These are phyloP conservation scores for Crithidia bombi DNA, from an alignment of 208 protist genomes.

Conservation along the genomic window DNA sequence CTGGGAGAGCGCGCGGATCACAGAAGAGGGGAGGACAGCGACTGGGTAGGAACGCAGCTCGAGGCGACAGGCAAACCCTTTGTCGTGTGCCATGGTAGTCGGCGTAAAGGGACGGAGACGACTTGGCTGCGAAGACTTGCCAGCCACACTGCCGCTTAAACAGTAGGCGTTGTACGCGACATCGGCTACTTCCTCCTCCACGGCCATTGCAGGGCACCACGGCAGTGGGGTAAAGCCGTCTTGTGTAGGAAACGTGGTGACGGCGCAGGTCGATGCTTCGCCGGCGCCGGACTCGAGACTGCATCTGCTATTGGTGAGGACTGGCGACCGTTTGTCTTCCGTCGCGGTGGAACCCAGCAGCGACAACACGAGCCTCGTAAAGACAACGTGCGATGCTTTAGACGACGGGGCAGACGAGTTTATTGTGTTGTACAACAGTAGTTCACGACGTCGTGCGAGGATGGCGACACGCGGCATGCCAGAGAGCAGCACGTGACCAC, in stretches of 20 bases:
- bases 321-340: no score
- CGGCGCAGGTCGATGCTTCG: no score
- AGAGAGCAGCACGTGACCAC: slow-evolving; percentile 23
- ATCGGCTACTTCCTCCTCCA: no score
- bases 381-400: background rate
- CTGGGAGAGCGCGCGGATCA: slow-evolving; percentile 6
- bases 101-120: no score
- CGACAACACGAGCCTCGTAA: slow-evolving; percentile 28
- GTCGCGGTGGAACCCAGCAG: slow-evolving; percentile 2
- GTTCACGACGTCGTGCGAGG: slow-evolving; percentile 22
- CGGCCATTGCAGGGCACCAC: no score
- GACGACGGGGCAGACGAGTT: background rate
- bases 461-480: slow-evolving; percentile 16
- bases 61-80: slow-evolving; percentile 9
- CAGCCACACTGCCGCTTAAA: no score
- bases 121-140: no score
- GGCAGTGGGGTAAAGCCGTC: no score
- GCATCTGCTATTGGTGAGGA: background rate
- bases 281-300: background rate
- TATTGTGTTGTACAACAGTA: slow-evolving; percentile 8
- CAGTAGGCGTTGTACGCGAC: no score
- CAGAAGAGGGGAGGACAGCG: background rate
- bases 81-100: no score
- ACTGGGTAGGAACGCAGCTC: slow-evolving; percentile 23
- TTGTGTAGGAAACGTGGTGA: no score